Evolutionary conservation across 1,284 basidiomycete genomes (phyloP), one percentile per base, ranked within the genome.

Genomic region (Microstroma glucosiphilum): DNA sequence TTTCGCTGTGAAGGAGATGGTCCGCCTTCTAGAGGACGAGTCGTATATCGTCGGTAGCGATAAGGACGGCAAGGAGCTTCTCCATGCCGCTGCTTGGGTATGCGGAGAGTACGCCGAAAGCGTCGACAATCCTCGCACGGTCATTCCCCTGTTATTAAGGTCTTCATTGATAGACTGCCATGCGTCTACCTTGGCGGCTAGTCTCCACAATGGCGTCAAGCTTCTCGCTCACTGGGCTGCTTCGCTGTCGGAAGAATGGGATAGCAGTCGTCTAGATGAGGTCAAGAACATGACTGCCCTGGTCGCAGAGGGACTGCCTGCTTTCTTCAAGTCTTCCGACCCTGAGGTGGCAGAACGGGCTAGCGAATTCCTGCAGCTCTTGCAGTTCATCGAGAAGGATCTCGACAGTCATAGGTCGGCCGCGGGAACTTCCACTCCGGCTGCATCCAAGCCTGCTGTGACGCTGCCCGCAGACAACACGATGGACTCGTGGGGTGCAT

Each of bases 71-170:
- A 57, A 64, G 21, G 90, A 93, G 68, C 85, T 94, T 8, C 81
- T 96, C 1, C 90, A 89, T 83, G 93, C 92, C 1, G 92, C 91
- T 6, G 91, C 91, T 1, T 96, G 90, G 89, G 89, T 96, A 67
- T 91, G 90, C 69, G 93, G 93, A 26, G 96, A 98, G 80, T 92
- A 92, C 78, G 87, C 89, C 19, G 67, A 80, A 15, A 42, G 63
- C 7, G 72, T 25, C 19, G 43, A 48, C 21, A 54, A 76, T 57
- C 71, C 69, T 0, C 69, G 72, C 41, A 72, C 65, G 19, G 68
- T 72, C 12, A 75, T 80, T 37, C 68, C 76, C 57, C 59, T 88
- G 75, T 82, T 96, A 49, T 81, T 91, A 0, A 60, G 53, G 17
- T 59, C 64, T 0, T 54, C 64, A 15, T 23, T 75, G n/a, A 63